phyloP scores from a whole-genome alignment of 768 basidiomycete genomes.

The Macrolepiota fuliginosa region DNA sequence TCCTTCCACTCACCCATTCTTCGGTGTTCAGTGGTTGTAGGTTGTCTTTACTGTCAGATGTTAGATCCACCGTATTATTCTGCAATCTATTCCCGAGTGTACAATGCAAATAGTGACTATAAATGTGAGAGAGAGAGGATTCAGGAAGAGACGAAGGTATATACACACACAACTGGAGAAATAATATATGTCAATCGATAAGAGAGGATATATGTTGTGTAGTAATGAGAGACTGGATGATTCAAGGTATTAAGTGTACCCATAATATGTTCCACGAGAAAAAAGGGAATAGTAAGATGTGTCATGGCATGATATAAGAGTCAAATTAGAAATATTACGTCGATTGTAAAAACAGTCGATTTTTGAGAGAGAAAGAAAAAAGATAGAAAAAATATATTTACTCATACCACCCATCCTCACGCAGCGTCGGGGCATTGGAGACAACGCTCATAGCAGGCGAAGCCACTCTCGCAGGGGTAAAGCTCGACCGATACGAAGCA shows the following conservation, averaged over 20 bases:
- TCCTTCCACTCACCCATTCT: too few species aligned
- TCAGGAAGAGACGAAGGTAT: slow-evolving; percentile 16
- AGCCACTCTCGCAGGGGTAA: slow-evolving; percentile 36
- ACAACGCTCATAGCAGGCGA: slow-evolving; percentile 79
- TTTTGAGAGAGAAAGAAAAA: slow-evolving; percentile 15
- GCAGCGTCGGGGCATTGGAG: slow-evolving; percentile 68
- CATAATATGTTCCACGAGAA: slow-evolving; percentile 16
- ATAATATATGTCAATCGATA: neutral
- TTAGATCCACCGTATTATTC: slow-evolving; percentile 26
- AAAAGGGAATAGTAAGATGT: neutral
- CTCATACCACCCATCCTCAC: slow-evolving; percentile 79
- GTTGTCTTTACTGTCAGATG: slow-evolving; percentile 11
- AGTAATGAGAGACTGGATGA: neutral
- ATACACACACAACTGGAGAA: slow-evolving; percentile 15
- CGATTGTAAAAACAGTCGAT: slow-evolving; percentile 12
- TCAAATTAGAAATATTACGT: slow-evolving; percentile 5
- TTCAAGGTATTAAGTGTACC: slow-evolving; percentile 5
- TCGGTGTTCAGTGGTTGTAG: slow-evolving; percentile 9
- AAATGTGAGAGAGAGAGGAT: slow-evolving; percentile 2
- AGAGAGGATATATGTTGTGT: neutral
- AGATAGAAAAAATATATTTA: slow-evolving; percentile 26
- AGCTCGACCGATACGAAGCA: slow-evolving; percentile 20
- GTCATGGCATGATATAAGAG: neutral
- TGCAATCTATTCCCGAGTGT: slow-evolving; percentile 30
- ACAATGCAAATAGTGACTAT: slow-evolving; percentile 22